Percentiles rank a stretch among this genome's conserved stretches.
Evolutionary conservation across 2,329 filamentous ascomycete species (phyloP).

Genomic region (Onygenales sp.): DNA sequence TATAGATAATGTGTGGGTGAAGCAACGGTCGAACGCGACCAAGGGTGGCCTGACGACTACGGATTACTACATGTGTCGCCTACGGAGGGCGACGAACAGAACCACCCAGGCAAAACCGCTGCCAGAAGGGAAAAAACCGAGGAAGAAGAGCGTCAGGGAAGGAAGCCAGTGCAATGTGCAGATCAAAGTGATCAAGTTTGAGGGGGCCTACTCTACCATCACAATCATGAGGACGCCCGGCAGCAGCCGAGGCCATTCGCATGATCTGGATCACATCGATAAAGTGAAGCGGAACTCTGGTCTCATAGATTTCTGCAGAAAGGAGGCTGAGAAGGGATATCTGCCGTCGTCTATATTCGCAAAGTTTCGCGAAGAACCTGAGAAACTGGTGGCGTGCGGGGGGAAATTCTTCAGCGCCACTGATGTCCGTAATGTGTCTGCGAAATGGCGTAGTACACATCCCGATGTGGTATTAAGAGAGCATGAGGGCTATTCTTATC

Average conservation of each 20-base stretch:
- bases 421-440: slow-evolving; percentile 39
- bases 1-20: slow-evolving; percentile 43
- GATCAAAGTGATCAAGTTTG: slow-evolving; percentile 37
- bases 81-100: slow-evolving; percentile 31
- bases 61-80: slow-evolving; percentile 40
- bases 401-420: slow-evolving; percentile 38
- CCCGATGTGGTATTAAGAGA: slow-evolving; percentile 33
- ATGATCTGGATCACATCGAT: slow-evolving; percentile 40
- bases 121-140: slow-evolving; percentile 36
- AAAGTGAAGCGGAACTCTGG: slow-evolving; percentile 39
- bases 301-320: slow-evolving; percentile 37
- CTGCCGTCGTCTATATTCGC: slow-evolving; percentile 40
- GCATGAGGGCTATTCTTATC: slow-evolving; percentile 37
- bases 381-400: slow-evolving; percentile 34
- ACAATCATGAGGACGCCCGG: slow-evolving; percentile 34
- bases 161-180: slow-evolving; percentile 39
- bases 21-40: slow-evolving; percentile 33
- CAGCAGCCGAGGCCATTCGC: slow-evolving; percentile 32
- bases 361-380: slow-evolving; percentile 37
- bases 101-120: slow-evolving; percentile 31
- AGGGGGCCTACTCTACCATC: slow-evolving; percentile 34
- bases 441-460: slow-evolving; percentile 39
- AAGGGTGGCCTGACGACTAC: slow-evolving; percentile 33
- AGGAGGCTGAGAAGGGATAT: slow-evolving; percentile 38
- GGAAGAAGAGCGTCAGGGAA: slow-evolving; percentile 36